Evolutionary conservation across 768 basidiomycete genomes (phyloP).

Genomic region (Scleroderma citrinum): DNA sequence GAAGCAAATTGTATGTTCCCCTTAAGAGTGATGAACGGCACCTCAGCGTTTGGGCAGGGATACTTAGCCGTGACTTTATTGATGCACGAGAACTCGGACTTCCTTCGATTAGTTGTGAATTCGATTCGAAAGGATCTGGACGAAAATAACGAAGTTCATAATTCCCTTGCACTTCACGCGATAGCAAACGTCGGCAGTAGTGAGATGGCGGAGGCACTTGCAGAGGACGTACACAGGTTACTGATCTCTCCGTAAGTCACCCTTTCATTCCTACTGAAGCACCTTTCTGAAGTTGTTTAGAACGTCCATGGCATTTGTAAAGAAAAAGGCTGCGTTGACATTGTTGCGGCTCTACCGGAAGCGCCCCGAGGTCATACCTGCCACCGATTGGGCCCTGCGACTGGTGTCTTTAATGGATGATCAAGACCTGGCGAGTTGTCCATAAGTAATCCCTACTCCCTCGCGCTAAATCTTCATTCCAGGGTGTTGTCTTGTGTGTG

Average conservation of each 20-base stretch:
- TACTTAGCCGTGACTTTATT: conserved; percentile 95
- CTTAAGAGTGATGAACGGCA: not conserved
- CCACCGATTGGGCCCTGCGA: conserved; percentile 91
- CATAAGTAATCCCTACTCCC: not conserved
- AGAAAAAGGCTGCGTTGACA: conserved; percentile 97
- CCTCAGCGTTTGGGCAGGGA: conserved; percentile 48
- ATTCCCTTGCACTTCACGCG: conserved; percentile 94
- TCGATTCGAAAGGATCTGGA: conserved; percentile 97
- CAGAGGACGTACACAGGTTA: conserved; percentile 88
- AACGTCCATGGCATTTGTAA: conserved; percentile 91
- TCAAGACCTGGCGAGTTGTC: conserved; percentile 59
- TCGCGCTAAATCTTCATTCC: conserved; percentile 3
- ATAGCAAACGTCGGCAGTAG: conserved; percentile 97
- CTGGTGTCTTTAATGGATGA: conserved; percentile 97
- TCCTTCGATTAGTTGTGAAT: conserved; percentile 94
- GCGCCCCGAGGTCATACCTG: conserved; percentile 90
- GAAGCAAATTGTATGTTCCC: conserved; percentile 86
- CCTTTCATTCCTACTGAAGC: conserved; percentile 2
- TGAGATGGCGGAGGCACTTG: conserved; percentile 96
- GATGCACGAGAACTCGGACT: conserved; percentile 99
- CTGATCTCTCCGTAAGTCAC: conserved; percentile 83
- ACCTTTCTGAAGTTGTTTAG: conserved; percentile 36
- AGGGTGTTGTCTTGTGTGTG: conserved; percentile 95
- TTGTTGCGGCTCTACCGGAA: conserved; percentile 91
- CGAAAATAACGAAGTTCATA: conserved; percentile 89